A percentile compares a stretch with the other conserved stretches of the same genome.
These are phyloP conservation scores for Taphrina pruni DNA, from an alignment of 1,139 yeast species.

Conservation along the genomic window DNA sequence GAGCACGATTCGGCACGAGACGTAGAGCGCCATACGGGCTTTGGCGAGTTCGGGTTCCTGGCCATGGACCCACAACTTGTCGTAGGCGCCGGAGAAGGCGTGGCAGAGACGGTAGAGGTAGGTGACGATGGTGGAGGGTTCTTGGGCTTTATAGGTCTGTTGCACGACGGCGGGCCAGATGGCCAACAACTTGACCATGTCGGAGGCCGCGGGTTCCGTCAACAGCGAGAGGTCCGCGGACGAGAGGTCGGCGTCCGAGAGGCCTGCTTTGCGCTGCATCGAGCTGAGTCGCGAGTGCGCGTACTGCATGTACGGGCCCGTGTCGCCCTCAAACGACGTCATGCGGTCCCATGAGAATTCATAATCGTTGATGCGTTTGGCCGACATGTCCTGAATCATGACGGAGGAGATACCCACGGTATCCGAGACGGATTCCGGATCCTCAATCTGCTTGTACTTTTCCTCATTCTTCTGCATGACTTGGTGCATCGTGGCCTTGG, in stretches of 20 bases:
- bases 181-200: slow-evolving; percentile 76
- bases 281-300: slow-evolving; percentile 98
- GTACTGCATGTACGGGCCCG: slow-evolving; percentile 98
- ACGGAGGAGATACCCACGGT: slow-evolving; percentile 96
- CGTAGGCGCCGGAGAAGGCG: slow-evolving; percentile 93
- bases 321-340: slow-evolving; percentile 98
- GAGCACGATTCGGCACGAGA: slow-evolving; percentile 87
- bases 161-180: slow-evolving; percentile 92
- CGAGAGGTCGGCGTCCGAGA: slow-evolving; percentile 45
- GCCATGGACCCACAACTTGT: slow-evolving; percentile 96
- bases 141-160: slow-evolving; percentile 81
- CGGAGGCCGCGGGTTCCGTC: slow-evolving; percentile 74
- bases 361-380: slow-evolving; percentile 95
- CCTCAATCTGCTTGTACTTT: slow-evolving; percentile 90
- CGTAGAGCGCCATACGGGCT: slow-evolving; percentile 92
- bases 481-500: slow-evolving; percentile 94
- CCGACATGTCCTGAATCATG: slow-evolving; percentile 98
- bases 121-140: slow-evolving; percentile 94
- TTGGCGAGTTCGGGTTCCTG: slow-evolving; percentile 85
- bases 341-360: slow-evolving; percentile 98
- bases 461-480: slow-evolving; percentile 93
- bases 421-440: slow-evolving; percentile 96
- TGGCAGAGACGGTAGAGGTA: slow-evolving; percentile 91
- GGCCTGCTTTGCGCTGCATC: slow-evolving; percentile 80
- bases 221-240: slow-evolving; percentile 75